Evolutionary conservation across 2,329 filamentous ascomycete genomes (phyloP), one percentile per base, ranked within the genome.

Genomic region (Trichophyton verrucosum): DNA sequence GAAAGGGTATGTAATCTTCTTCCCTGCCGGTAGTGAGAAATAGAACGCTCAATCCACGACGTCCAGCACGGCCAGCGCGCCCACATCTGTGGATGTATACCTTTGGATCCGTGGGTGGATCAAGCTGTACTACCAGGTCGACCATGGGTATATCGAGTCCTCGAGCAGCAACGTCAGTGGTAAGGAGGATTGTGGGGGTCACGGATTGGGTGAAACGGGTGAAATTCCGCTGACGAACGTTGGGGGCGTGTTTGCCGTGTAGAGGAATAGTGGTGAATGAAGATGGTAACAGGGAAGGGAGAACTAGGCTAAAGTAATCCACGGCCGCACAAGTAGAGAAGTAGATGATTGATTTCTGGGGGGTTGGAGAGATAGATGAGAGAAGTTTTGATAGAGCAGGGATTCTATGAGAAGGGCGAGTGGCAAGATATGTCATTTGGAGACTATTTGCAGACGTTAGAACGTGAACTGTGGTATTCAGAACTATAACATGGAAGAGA

Each of bases 251-350:
- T 72, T 97, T 96, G 40, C 94, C 94, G 69, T 99, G 94, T 0
- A 99, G 78, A 0, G 91, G 87, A 6, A 96, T 81, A 2, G 96
- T 76, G 0, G 82, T 77, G 68, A 89, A 89, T n/a, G 72, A 67
- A 7, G 80, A 73, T 1, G 87, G 87, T 0, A 99, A 76, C 4
- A 96, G 75, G 1, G 80, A 74, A 0, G 89, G 88, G 1, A 99
- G 78, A 4, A 95, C 78, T 66, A 90, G 82, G 63, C 91, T 85
- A 71, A 95, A 95, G 75, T 97, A 97, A 73, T 97, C 92, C 63
- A 99, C 94, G 0, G 89, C 88, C 36, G 91, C 91, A 72, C 94
- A 96, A 1, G 92, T 96, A 0, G 91, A 95, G 22, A 97, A 80
- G 71, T 96, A 99, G 59, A 96, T 80, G 60, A 99, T 96, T 36